Base-by-base conservation (phyloP, 129 eudicot genomes). In the Flaveria robusta region DNA sequence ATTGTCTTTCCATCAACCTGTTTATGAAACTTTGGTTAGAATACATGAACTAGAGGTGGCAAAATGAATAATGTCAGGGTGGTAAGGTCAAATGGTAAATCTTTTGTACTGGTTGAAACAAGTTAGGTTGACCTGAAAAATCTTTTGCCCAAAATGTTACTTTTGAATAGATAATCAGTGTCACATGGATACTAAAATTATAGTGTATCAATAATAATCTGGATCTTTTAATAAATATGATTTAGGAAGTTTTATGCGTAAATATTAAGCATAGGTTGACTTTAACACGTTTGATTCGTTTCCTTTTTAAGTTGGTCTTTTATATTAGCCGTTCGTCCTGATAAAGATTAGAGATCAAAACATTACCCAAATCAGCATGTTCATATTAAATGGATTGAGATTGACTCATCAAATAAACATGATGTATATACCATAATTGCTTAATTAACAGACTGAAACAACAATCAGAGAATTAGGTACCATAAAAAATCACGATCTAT, bases 1-100 rank as follows among this genome's bases (percentile, higher is more conserved):
- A 91, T 89, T 2, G 97, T 91, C 85, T 87, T 88, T 69, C 97
- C 97, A 14, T 91, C 97, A 55, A 91, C 86, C 95, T 91, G 85
- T 64, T 65, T 46, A 42, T 43, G 41, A 74, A 14, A 54, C 67
- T 16, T 65, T 27, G 20, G 68, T 49, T 71, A 42, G 19, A 18
- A 26, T 14, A 34, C 8, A 39, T 73, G 50, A 11, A 29, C 56
- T 13, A 3, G 9, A 37, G 51, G 7, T 4, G 3, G 8, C 19
- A 50, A 31, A 15, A 56, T 9, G 64, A 56, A 22, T 3, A 56
- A 56, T 9, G 13, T 56, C 12, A 47, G 27, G 9, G 29, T 0
- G 14, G 9, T 37, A 5, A n/a, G 18, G 51, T 23, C 26, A 4
- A 13, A 18, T 52, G 76, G 49, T 19, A 72, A 2, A 5, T 2